A percentile compares a stretch with the other conserved stretches of the same genome.
Evolutionary conservation across 1,284 basidiomycete genomes (phyloP).

Genomic region (Cryptococcus sp.): DNA sequence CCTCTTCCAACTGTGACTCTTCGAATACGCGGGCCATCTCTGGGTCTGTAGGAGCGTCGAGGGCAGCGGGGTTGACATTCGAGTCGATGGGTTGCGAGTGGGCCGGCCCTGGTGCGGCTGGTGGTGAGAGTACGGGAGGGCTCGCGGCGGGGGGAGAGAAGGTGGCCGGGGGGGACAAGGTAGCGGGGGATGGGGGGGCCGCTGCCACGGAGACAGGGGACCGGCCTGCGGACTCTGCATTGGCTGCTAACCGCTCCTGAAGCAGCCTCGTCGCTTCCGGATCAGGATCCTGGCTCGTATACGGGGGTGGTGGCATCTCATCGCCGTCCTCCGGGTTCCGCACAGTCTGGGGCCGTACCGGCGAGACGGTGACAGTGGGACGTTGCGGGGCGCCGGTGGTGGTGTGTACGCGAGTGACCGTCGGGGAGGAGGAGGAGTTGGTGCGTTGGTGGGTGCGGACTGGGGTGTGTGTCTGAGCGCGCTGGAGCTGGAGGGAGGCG

Average conservation of each 20-base stretch:
- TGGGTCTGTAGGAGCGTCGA: slow-evolving; percentile 22
- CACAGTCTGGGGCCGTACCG: background rate
- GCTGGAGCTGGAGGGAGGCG: too few relatives aligned
- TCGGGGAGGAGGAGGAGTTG: slow-evolving; percentile 1
- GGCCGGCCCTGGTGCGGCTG: background rate
- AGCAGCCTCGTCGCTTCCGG: slow-evolving; percentile 40
- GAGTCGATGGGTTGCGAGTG: background rate
- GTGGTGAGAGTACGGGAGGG: background rate
- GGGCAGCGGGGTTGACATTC: background rate
- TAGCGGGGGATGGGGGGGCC: background rate
- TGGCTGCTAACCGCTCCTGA: slow-evolving; percentile 35
- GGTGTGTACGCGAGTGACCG: background rate
- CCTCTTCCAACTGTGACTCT: slow-evolving; percentile 44
- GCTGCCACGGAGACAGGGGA: background rate
- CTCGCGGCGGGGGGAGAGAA: background rate
- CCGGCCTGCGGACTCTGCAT: slow-evolving; percentile 9
- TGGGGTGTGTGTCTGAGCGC: background rate
- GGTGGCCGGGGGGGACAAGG: too few relatives aligned
- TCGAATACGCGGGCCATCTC: slow-evolving; percentile 37
- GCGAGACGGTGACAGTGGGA: background rate
- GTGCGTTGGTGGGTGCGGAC: background rate
- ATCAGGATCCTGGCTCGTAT: slow-evolving; percentile 42
- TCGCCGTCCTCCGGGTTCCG: slow-evolving; percentile 18
- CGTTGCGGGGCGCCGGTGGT: too few relatives aligned
- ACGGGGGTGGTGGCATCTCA: slow-evolving; percentile 44